Evolutionary conservation across 805 yeast species (phyloP).

Genomic region (Yueomyces sp.): DNA sequence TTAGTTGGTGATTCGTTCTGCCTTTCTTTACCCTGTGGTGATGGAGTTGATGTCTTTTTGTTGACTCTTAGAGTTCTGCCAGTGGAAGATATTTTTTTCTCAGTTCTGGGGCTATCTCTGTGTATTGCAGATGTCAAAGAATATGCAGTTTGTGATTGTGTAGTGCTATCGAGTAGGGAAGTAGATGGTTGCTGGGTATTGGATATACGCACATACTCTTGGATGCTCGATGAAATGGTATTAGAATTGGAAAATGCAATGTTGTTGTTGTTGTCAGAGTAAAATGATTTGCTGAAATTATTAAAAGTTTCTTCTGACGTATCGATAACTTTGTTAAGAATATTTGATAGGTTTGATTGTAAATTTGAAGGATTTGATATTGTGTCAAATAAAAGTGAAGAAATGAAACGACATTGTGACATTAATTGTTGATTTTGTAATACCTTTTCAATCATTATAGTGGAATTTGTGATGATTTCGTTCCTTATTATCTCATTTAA

Average conservation of each 20-base stretch:
- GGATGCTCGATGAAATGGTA: no score
- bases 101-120: no score
- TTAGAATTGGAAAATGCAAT: no score
- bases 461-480: constrained; percentile 42
- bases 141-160: no score
- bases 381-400: background rate
- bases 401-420: constrained; percentile 2
- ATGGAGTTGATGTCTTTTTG: background rate
- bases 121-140: no score
- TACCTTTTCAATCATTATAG: constrained; percentile 40
- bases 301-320: no score
- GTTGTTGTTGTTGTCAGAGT: background rate
- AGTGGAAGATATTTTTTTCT: no score
- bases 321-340: no score
- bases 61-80: background rate
- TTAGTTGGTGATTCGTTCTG: background rate
- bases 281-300: background rate
- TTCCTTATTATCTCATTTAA: constrained; percentile 37
- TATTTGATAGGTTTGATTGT: no score
- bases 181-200: no score
- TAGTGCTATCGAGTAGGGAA: no score
- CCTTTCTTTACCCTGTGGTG: background rate
- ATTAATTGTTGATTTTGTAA: constrained; percentile 18
- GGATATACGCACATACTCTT: no score
- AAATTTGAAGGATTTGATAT: background rate